Evolutionary conservation across 352 stramenopile genomes (phyloP), one percentile per base, ranked within the genome.

Genomic region (Phytophthora syringae): DNA sequence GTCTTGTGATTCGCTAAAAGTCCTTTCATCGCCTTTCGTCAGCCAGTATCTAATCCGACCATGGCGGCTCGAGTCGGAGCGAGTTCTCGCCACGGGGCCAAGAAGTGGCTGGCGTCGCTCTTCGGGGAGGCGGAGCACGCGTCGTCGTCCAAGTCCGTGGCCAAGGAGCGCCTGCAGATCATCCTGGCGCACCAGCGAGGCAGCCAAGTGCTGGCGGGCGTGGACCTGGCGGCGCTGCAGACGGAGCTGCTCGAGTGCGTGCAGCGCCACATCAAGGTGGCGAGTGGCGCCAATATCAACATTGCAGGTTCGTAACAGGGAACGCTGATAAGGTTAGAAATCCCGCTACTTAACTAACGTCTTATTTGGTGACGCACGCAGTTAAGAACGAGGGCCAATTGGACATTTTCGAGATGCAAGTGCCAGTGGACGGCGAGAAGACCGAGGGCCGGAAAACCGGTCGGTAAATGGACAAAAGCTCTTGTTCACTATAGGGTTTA

Each of bases 391-490:
- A 96, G 71, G 87, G 87, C 2, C 79, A 87, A 25, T 72, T 96
- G 61, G 88, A 96, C 57, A 95, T 96, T 51, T 96, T 96, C 55
- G 88, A 96, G 72, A 96, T 96, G 88, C 88, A 96, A 52, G 88
- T 96, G 59, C 88, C 88, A 0, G 88, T 96, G 57, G 81, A 93
- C 53, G 76, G 74, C 50, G 74, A 70, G 49, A 3, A 32, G 36
- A 9, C 44, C 30, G 30, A 42, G 16, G 30, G 24, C 0, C 62
- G 61, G n/a, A 65, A 67, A 67, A 16, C 44, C n/a, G 58, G 52
- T 51, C 52, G 65, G 65, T 73, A 62, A 73, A 69, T 6, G 43
- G 34, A 60, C 10, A 21, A 16, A 15, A 21, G 5, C 37, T 22
- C 7, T 21, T 10, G 39, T 20, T 68, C 18, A 15, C 18, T 20